These are phyloP conservation scores for Naganishia kalamii DNA, from an alignment of 768 basidiomycete genomes.

Conservation along the genomic window DNA sequence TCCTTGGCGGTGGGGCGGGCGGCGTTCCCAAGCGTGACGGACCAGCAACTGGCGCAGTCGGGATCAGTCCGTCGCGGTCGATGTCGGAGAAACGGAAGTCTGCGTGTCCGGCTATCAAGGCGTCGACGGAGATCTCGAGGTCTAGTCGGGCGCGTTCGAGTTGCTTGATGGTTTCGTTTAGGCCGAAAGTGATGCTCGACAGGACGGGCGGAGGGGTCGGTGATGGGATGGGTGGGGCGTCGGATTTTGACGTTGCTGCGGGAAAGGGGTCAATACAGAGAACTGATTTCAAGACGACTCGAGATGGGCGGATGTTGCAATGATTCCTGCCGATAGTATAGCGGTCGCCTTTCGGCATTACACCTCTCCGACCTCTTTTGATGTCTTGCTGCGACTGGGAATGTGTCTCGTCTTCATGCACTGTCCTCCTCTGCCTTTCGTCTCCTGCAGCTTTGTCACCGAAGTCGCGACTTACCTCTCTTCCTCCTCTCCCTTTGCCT, in stretches of 20 bases:
- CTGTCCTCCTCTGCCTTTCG: too few species aligned
- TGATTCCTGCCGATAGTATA: constrained; percentile 3
- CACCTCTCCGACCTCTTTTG: too few species aligned
- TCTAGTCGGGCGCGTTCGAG: constrained; percentile 36
- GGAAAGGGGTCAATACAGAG: too few species aligned
- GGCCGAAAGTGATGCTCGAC: constrained; percentile 36
- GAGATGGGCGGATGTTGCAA: background rate
- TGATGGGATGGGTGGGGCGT: background rate
- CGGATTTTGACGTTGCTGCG: background rate
- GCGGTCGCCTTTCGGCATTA: background rate
- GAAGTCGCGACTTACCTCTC: constrained; percentile 2
- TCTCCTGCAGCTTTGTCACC: background rate
- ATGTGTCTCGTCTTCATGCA: too few species aligned
- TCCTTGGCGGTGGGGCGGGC: constrained; percentile 24
- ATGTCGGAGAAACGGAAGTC: constrained; percentile 25
- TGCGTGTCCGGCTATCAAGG: background rate
- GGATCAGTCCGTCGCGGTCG: constrained; percentile 1
- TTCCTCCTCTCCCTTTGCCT: constrained; percentile 9
- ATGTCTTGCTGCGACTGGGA: too few species aligned
- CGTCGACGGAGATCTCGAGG: constrained; percentile 29
- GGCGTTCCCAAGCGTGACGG: background rate
- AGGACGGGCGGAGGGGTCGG: constrained; percentile 31
- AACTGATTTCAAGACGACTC: too few species aligned
- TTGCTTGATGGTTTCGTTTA: constrained; percentile 42
- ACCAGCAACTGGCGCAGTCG: constrained; percentile 13